phyloP scores from a whole-genome alignment of 305 asterid genomes.

The Rubia balearica region DNA sequence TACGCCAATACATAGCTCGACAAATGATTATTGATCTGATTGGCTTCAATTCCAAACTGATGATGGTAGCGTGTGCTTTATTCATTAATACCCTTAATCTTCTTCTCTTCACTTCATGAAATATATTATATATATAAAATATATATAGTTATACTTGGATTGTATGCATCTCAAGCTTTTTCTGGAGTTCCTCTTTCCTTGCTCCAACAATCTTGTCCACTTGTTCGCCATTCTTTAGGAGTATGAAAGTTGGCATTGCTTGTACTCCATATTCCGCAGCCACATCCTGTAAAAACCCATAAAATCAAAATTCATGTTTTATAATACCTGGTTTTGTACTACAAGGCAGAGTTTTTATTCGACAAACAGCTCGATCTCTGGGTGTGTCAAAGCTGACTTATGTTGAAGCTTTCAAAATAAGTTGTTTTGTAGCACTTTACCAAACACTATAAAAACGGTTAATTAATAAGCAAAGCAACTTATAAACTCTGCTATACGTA shows the following conservation, averaged over 20 bases:
- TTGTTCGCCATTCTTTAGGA: conserved; percentile 52
- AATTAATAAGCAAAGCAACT: too few species aligned
- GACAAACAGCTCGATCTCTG: too few species aligned
- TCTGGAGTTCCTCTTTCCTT: conserved; percentile 51
- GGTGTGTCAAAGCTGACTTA: too few species aligned
- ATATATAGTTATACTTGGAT: not conserved
- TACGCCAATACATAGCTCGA: too few species aligned
- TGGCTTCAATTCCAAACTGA: too few species aligned
- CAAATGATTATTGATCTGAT: too few species aligned
- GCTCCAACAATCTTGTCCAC: conserved; percentile 70
- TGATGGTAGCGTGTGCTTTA: too few species aligned
- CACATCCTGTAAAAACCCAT: conserved; percentile 38
- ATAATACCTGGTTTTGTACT: not conserved
- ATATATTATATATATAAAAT: not conserved
- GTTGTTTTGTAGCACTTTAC: too few species aligned
- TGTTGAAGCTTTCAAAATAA: too few species aligned
- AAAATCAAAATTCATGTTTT: not conserved
- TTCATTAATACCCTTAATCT: too few species aligned
- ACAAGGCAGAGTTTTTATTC: too few species aligned
- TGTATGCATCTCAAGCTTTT: conserved; percentile 53
- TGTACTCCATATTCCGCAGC: conserved; percentile 55
- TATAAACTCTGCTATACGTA: conserved; percentile 14
- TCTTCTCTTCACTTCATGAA: not conserved
- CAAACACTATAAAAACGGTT: too few species aligned
- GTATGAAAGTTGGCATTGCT: conserved; percentile 63